These are phyloP conservation scores for Pneumocystis sp. DNA, from an alignment of 1,139 yeast genomes.

Conservation along the genomic window DNA sequence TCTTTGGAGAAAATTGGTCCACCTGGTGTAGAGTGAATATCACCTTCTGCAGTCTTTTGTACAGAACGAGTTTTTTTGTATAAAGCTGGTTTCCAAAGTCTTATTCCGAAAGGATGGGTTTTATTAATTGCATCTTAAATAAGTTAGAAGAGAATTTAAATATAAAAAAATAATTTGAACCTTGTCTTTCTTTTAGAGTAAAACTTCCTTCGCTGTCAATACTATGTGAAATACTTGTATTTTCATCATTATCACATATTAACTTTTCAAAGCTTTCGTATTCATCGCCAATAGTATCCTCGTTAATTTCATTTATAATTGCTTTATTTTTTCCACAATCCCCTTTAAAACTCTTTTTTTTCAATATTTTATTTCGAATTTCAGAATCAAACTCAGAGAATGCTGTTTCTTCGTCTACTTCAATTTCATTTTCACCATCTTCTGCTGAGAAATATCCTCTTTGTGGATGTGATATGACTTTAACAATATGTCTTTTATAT, in stretches of 20 bases:
- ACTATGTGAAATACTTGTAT: conserved; percentile 4
- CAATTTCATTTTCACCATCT: conserved; percentile 9
- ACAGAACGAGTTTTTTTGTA: conserved; percentile 88
- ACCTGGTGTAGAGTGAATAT: conserved; percentile 67
- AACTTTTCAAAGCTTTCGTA: conserved; percentile 1
- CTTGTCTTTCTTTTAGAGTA: conserved; percentile 1
- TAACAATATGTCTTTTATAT: neutral
- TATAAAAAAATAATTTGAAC: neutral
- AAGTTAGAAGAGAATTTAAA: neutral
- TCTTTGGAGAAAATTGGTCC: conserved; percentile 34
- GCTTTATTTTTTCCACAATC: conserved; percentile 4
- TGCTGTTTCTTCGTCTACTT: conserved; percentile 8
- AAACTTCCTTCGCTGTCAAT: conserved; percentile 7
- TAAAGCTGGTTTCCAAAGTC: conserved; percentile 96
- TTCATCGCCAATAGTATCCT: conserved; percentile 1
- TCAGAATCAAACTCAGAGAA: conserved; percentile 3
- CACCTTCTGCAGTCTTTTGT: conserved; percentile 80
- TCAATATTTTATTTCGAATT: neutral
- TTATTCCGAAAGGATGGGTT: conserved; percentile 95
- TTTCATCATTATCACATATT: conserved; percentile 1
- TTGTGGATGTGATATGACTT: neutral
- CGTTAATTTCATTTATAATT: conserved; percentile 4
- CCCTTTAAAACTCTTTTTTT: conserved; percentile 1
- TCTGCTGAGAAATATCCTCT: conserved; percentile 8
- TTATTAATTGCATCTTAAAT: conserved; percentile 82